phyloP scores from a whole-genome alignment of 2,329 filamentous ascomycete genomes.

The Pezicula radicicola region DNA sequence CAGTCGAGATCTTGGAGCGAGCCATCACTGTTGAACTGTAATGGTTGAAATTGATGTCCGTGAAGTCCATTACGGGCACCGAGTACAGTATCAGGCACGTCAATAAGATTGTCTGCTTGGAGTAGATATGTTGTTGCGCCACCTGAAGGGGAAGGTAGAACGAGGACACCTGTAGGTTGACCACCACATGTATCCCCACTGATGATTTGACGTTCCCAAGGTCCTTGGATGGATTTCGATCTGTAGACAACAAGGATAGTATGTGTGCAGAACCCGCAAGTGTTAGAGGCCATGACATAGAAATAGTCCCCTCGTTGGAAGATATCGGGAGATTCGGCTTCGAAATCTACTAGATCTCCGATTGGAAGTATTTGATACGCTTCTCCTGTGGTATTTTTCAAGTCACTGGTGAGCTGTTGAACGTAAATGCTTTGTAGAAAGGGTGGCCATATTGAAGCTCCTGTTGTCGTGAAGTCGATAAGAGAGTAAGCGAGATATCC shows the following conservation, averaged over 20 bases:
- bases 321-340: conserved; percentile 21
- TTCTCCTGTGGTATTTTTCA: conserved; percentile 19
- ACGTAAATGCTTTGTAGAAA: conserved; percentile 20
- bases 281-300: conserved; percentile 21
- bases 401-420: conserved; percentile 15
- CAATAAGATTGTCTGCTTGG: conserved; percentile 15
- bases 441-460: conserved; percentile 21
- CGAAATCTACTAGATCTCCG: conserved; percentile 16
- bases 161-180: conserved; percentile 17
- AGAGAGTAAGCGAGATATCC: conserved; percentile 19
- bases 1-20: conserved; percentile 13
- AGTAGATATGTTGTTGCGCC: conserved; percentile 15
- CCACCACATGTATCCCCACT: conserved; percentile 20
- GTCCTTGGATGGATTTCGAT: conserved; percentile 11
- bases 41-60: conserved; percentile 14
- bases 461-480: conserved; percentile 17
- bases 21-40: conserved; percentile 14
- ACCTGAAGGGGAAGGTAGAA: conserved; percentile 9
- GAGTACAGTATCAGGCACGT: conserved; percentile 9
- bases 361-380: conserved; percentile 9
- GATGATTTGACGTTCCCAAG: conserved; percentile 21
- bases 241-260: conserved; percentile 19
- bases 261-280: conserved; percentile 21
- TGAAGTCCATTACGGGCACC: conserved; percentile 16
- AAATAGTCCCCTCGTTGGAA: conserved; percentile 20